phyloP scores from a whole-genome alignment of 2,329 filamentous ascomycete genomes.

The Sporothrix mexicana region DNA sequence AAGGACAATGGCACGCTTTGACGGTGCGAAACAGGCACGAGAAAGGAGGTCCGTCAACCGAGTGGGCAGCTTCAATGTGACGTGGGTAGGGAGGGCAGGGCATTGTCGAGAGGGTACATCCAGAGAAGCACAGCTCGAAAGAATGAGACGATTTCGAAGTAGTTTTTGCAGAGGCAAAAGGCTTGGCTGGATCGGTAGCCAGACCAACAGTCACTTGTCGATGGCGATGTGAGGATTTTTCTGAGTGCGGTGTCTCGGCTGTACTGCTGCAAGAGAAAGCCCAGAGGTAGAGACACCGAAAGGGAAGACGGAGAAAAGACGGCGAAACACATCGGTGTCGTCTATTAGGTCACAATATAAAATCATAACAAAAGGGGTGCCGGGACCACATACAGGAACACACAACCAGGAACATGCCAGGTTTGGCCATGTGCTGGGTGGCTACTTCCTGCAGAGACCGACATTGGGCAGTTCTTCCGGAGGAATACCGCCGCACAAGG shows the following conservation, averaged over 20 bases:
- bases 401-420: background rate
- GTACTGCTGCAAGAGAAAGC: background rate
- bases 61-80: background rate
- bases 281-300: background rate
- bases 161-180: background rate
- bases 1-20: constrained; percentile 1
- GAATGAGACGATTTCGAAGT: too few relatives aligned
- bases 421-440: background rate
- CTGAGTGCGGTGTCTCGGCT: background rate
- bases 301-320: background rate
- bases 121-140: too few relatives aligned
- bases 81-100: background rate
- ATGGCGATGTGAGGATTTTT: background rate
- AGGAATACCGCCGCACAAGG: background rate
- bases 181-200: background rate
- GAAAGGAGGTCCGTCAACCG: background rate
- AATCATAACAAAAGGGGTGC: background rate
- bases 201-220: background rate
- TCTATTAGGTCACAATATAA: too few relatives aligned
- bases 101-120: background rate
- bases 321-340: background rate
- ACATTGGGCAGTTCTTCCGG: background rate
- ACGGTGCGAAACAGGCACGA: background rate
- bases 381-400: background rate
- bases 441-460: background rate